Conservation (phyloP, 2,329 filamentous ascomycete species). For the Fusarium tupiense region DNA sequence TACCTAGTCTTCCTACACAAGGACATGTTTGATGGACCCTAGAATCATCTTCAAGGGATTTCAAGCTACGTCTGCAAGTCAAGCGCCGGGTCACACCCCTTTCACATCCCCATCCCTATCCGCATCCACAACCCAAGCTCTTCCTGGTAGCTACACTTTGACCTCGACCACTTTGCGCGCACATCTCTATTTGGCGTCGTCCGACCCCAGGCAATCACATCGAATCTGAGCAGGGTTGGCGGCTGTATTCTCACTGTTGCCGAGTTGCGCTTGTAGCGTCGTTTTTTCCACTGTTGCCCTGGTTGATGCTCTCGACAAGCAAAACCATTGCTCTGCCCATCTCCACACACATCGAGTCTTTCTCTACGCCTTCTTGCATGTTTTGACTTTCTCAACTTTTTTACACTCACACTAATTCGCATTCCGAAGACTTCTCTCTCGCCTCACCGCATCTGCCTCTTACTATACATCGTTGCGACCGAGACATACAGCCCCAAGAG, state of each 20-base stretch:
- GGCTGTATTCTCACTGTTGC: conserved; percentile 35
- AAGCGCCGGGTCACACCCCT: conserved; percentile 48
- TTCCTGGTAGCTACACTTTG: conserved; percentile 29
- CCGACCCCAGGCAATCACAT: conserved; percentile 41
- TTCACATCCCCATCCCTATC: conserved; percentile 40
- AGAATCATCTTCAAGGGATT: conserved; percentile 35
- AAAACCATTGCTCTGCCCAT: conserved; percentile 41
- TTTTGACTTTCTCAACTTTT: conserved; percentile 24
- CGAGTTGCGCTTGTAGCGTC: conserved; percentile 39
- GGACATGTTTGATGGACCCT: conserved; percentile 30
- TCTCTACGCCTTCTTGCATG: conserved; percentile 24
- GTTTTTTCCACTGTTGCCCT: conserved; percentile 19
- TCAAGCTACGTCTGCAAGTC: conserved; percentile 45
- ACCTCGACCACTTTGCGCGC: conserved; percentile 35
- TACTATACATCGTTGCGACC: conserved; percentile 36
- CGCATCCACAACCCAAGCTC: conserved; percentile 39
- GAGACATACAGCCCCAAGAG: conserved; percentile 45
- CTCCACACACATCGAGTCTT: conserved; percentile 29
- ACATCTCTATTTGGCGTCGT: conserved; percentile 41
- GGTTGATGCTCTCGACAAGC: conserved; percentile 30
- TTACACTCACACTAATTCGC: conserved; percentile 21
- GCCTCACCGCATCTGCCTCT: conserved; percentile 39
- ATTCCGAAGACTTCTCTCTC: conserved; percentile 12
- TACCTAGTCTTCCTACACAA: not conserved
- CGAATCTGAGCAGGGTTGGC: conserved; percentile 37